Base-by-base conservation (phyloP, 495 filamentous ascomycete genomes). In the Rhizodiscina lignyota region DNA sequence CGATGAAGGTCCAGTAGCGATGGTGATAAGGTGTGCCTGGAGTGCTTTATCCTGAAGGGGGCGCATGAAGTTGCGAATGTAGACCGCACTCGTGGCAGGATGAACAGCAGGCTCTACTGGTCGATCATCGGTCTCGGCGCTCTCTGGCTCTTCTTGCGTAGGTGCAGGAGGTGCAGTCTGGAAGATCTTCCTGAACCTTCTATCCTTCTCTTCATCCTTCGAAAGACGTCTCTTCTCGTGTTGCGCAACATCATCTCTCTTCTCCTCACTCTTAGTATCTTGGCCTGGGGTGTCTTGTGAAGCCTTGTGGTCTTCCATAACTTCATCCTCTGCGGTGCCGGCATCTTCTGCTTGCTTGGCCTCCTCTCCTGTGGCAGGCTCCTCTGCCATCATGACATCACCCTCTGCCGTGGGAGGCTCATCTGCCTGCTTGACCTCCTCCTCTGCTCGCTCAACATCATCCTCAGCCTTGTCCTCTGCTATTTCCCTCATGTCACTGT, bases 11-110 rank as follows among this genome's bases (percentile, higher is more conserved):
- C 74, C 55, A 1, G 77, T 61, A 11, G 81, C 83, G 23, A 93
- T 65, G 12, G 61, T 53, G 19, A 68, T 40, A 17, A 97, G 58
- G 47, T 94, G 76, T 0, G 66, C 63, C 37, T 68, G 68, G 4
- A 97, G 65, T 1, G 58, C 50, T 4, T 48, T 48, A 2, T 69
- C 67, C 41, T 79, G 79, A 5, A 97, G 63, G 12, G 89, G 89
- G 28, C 89, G 72, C 74, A 91, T 85, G 30, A 97, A 68, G 44
- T 92, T 73, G 46, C 78, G 77, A 48, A 97, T 91, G 59, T 94
- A 97, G 32, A 97, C 62, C 27, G 83, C 74, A 21, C 77, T 52
- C 4, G 89, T 97, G 2, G 83, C 83, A 8, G 78, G 70, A 58
- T 96, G 89, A 18, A 79, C 55, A 3, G 86, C 72, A 8, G 85